phyloP scores from a whole-genome alignment of 768 basidiomycete genomes.

The Infundibulicybe gibba region DNA sequence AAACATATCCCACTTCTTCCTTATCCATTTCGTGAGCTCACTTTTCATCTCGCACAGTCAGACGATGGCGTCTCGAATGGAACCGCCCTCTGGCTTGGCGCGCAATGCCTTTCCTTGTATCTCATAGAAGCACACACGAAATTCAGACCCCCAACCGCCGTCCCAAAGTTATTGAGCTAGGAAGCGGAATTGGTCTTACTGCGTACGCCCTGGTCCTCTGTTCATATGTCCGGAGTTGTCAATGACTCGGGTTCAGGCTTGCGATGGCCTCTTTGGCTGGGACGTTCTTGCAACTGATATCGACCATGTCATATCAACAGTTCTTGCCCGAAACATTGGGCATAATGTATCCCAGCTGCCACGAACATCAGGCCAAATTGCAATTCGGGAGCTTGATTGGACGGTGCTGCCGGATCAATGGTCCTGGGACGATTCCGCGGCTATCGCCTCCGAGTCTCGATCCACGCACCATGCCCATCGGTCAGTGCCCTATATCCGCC shows the following conservation, averaged over 20 bases:
- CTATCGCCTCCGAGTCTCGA: conserved; percentile 25
- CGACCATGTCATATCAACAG: conserved; percentile 54
- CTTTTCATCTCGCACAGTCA: conserved; percentile 51
- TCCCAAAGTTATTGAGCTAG: conserved; percentile 65
- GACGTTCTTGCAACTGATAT: conserved; percentile 78
- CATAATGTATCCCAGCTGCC: conserved; percentile 37
- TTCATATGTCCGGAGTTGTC: background rate
- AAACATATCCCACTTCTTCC: conserved; percentile 55
- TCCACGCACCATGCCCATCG: conserved; percentile 12
- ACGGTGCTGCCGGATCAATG: conserved; percentile 49
- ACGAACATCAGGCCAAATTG: conserved; percentile 39
- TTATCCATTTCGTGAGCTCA: conserved; percentile 30
- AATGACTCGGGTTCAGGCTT: conserved; percentile 37
- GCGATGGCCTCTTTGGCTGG: conserved; percentile 66
- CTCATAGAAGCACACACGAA: conserved; percentile 36
- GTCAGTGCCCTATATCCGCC: conserved; percentile 38
- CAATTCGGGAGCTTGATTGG: conserved; percentile 74
- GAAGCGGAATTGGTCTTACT: conserved; percentile 79
- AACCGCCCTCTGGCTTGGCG: conserved; percentile 82
- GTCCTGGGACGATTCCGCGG: conserved; percentile 45
- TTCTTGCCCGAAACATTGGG: conserved; percentile 60
- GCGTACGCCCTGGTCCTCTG: conserved; percentile 43
- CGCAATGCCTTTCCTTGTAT: conserved; percentile 69
- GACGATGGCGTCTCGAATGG: conserved; percentile 69
- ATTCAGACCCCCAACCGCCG: conserved; percentile 20